These are phyloP conservation scores for Colletotrichum lentis DNA, from an alignment of 2,329 filamentous ascomycete genomes.

Conservation along the genomic window DNA sequence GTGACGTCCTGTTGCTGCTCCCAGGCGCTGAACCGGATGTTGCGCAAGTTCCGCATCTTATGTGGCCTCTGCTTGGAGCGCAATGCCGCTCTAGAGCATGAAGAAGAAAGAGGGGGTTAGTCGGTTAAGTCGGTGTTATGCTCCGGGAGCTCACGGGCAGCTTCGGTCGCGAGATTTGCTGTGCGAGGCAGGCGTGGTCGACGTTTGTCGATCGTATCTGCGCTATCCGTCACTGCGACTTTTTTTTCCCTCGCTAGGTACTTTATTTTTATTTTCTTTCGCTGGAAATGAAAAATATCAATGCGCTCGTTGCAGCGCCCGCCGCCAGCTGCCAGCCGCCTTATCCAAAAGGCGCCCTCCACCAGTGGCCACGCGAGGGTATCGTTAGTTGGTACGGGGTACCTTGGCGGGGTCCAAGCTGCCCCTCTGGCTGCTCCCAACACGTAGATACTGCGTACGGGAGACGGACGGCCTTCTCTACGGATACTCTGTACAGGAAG, in stretches of 20 bases:
- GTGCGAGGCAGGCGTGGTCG: slow-evolving; percentile 22
- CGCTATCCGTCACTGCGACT: slow-evolving; percentile 8
- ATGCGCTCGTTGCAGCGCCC: slow-evolving; percentile 2
- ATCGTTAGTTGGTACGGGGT: slow-evolving; percentile 5
- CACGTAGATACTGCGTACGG: neutral
- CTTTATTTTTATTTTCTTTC: neutral
- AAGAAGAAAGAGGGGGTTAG: neutral
- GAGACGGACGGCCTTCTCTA: too few relatives aligned
- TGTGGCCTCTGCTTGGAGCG: slow-evolving; percentile 7
- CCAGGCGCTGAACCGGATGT: slow-evolving; percentile 74
- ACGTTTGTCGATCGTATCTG: neutral
- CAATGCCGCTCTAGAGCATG: slow-evolving; percentile 2
- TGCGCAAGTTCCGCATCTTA: slow-evolving; percentile 86
- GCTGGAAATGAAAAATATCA: slow-evolving; percentile 16
- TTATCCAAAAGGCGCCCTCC: slow-evolving; percentile 8
- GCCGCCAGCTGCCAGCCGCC: neutral
- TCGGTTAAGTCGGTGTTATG: neutral
- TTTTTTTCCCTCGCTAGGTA: slow-evolving; percentile 17
- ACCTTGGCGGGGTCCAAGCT: slow-evolving; percentile 32
- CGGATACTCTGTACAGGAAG: too few relatives aligned
- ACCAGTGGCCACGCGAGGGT: neutral
- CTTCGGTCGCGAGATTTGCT: slow-evolving; percentile 14
- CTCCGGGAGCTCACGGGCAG: slow-evolving; percentile 5
- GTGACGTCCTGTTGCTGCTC: slow-evolving; percentile 57
- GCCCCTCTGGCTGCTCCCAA: neutral